These are phyloP conservation scores for Hyaloscypha hepaticicola DNA, from an alignment of 495 filamentous ascomycete genomes.

Conservation along the genomic window DNA sequence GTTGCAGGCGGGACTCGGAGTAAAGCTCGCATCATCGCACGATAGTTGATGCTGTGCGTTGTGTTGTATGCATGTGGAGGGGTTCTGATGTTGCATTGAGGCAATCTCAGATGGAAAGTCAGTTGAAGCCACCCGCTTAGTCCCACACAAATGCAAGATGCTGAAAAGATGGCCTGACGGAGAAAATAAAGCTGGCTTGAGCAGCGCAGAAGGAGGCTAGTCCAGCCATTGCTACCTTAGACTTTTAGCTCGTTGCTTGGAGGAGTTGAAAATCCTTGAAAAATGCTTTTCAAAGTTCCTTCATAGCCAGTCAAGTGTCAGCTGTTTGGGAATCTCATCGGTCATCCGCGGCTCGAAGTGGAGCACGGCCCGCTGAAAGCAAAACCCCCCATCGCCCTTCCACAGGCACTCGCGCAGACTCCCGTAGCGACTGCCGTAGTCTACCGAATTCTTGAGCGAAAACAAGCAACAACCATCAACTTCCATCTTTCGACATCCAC, in stretches of 20 bases:
- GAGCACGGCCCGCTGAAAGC: not conserved
- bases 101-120: not conserved
- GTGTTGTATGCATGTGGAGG: not conserved
- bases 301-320: not conserved
- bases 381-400: not conserved
- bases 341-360: slow-evolving; percentile 3
- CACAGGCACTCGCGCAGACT: not conserved
- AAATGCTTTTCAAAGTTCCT: no score
- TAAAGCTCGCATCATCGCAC: not conserved
- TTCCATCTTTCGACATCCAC: not conserved
- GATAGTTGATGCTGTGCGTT: not conserved
- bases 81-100: not conserved
- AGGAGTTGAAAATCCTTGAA: not conserved
- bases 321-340: not conserved
- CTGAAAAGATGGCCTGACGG: not conserved
- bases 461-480: slow-evolving; percentile 1
- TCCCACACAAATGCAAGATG: not conserved
- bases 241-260: no score
- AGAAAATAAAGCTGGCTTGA: not conserved
- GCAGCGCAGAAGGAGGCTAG: not conserved
- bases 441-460: not conserved
- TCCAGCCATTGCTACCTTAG: not conserved
- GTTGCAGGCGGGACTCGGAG: not conserved
- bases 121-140: not conserved
- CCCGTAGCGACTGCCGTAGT: slow-evolving; percentile 1